Percentiles rank a stretch among this genome's conserved stretches.
These are phyloP conservation scores for Tricholomella constricta DNA, from an alignment of 768 basidiomycete species.

Conservation along the genomic window DNA sequence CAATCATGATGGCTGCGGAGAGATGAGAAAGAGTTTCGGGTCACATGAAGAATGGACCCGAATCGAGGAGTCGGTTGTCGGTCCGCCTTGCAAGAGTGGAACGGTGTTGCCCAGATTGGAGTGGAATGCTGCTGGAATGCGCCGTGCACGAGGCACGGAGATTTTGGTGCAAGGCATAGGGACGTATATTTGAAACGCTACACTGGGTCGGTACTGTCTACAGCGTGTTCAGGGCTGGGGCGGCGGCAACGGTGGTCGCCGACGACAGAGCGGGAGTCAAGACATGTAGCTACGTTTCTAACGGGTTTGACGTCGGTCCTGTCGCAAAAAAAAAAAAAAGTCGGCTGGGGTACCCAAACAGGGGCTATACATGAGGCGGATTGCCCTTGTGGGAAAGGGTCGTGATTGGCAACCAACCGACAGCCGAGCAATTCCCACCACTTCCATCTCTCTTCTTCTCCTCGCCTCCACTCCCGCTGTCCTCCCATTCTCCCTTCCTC, in stretches of 20 bases:
- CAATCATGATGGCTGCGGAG: not conserved
- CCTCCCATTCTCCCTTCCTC: slow-evolving; percentile 27
- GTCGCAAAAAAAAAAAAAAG: slow-evolving; percentile 16
- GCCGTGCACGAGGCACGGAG: slow-evolving; percentile 1
- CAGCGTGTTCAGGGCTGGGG: no score
- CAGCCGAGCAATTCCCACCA: slow-evolving; percentile 39
- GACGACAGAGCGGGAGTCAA: no score
- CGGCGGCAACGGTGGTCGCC: not conserved
- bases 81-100: not conserved
- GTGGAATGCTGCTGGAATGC: not conserved
- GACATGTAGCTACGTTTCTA: not conserved
- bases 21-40: not conserved
- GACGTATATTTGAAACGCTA: not conserved
- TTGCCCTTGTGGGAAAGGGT: slow-evolving; percentile 43
- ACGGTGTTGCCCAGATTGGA: slow-evolving; percentile 5
- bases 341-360: slow-evolving; percentile 29
- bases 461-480: slow-evolving; percentile 21
- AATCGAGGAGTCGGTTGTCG: not conserved
- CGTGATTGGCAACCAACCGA: slow-evolving; percentile 48
- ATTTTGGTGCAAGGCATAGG: not conserved
- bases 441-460: slow-evolving; percentile 29
- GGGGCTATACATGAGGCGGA: slow-evolving; percentile 38
- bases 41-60: slow-evolving; percentile 3
- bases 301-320: slow-evolving; percentile 13
- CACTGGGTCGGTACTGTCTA: no score